phyloP scores from a whole-genome alignment of 1,284 basidiomycete genomes.

The Moniliophthora roreri region DNA sequence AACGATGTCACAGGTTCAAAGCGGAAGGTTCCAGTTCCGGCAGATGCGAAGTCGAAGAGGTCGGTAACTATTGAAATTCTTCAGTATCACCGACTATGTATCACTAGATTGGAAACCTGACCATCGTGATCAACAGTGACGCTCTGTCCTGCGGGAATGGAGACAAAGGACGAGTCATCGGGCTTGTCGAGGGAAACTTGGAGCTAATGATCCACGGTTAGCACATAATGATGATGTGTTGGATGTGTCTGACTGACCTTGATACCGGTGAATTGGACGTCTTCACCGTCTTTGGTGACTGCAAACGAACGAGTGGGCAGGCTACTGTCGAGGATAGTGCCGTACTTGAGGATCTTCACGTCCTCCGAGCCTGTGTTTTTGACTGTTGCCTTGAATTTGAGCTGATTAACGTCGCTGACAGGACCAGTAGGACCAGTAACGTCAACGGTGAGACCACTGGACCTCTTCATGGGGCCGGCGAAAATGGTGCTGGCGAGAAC shows the following conservation, averaged over 20 bases:
- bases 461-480: conserved; percentile 31
- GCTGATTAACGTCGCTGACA: conserved; percentile 36
- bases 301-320: conserved; percentile 44
- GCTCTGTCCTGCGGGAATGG: conserved; percentile 41
- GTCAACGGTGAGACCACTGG: conserved; percentile 30
- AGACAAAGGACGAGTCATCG: conserved; percentile 37
- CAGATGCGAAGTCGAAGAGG: conserved; percentile 34
- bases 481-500: conserved; percentile 27
- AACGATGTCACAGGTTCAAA: conserved; percentile 34
- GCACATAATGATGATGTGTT: too few species aligned
- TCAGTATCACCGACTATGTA: background rate
- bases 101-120: conserved; percentile 15
- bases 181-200: background rate
- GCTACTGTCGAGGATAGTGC: conserved; percentile 40
- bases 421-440: conserved; percentile 29
- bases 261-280: conserved; percentile 41
- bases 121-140: conserved; percentile 38
- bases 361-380: conserved; percentile 37
- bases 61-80: conserved; percentile 25
- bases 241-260: conserved; percentile 34
- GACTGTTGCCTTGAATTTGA: too few species aligned
- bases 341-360: conserved; percentile 41
- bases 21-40: conserved; percentile 31
- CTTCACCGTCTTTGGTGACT: conserved; percentile 37
- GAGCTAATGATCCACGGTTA: background rate